Percentiles rank a stretch among this genome's conserved stretches.
Evolutionary conservation across 768 basidiomycete genomes (phyloP).

Genomic region (Auricularia auricula-judae): DNA sequence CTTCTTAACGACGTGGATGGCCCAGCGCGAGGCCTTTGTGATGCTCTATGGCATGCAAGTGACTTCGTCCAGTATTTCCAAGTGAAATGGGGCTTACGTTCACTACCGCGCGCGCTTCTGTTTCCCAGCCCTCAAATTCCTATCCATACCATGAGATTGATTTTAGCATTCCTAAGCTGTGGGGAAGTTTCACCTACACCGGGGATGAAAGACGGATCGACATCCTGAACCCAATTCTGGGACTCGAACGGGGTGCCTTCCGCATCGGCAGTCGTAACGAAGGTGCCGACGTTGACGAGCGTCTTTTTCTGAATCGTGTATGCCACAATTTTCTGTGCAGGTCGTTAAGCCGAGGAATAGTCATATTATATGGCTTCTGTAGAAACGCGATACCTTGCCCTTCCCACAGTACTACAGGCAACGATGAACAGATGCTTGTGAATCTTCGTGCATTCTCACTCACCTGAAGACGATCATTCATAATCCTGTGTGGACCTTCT

Average conservation of each 20-base stretch:
- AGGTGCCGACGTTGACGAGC: neutral
- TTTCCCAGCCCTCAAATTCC: neutral
- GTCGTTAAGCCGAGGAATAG: neutral
- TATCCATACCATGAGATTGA: neutral
- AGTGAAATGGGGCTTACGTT: neutral
- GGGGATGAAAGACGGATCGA: too few species aligned
- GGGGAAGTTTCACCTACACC: too few species aligned
- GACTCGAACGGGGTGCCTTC: neutral
- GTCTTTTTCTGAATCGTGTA: neutral
- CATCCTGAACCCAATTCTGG: too few species aligned
- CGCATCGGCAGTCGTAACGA: neutral
- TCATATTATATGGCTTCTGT: neutral
- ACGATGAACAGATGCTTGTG: too few species aligned
- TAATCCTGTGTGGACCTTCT: neutral
- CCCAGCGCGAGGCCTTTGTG: constrained; percentile 30
- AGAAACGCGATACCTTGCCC: neutral
- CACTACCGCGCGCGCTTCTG: neutral
- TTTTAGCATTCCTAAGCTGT: too few species aligned
- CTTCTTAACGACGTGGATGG: constrained; percentile 29
- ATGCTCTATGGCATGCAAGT: constrained; percentile 18
- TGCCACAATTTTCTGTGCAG: neutral
- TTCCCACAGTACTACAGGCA: neutral
- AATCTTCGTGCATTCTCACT: neutral
- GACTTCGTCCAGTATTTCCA: neutral
- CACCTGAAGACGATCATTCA: neutral